Evolutionary conservation across 306 rosid genomes (phyloP), one percentile per base, ranked within the genome.

Genomic region (Dicorynia guianensis): DNA sequence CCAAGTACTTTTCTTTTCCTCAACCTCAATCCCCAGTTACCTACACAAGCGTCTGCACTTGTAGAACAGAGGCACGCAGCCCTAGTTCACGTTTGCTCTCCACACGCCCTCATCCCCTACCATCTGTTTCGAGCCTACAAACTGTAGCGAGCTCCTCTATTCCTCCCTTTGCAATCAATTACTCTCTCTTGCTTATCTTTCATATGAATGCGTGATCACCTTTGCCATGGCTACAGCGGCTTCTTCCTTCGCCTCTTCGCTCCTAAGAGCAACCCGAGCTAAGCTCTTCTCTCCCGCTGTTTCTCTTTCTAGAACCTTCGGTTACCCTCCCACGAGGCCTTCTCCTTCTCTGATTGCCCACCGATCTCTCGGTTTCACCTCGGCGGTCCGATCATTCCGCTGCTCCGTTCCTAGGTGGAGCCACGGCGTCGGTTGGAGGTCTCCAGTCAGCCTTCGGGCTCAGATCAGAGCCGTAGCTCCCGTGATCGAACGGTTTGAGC

Each of bases 401-500:
- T 17, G 13, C 63, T 79, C 87, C 40, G 14, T 77, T 19, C 39
- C 85, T 3, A 88, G 87, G 15, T 89, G 90, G 91, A 89, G 90
- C 83, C 92, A 81, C 82, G 85, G 91, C 61, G 80, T 87, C 59
- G 83, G 52, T n/a, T 89, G 77, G 82, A 74, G 84, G 59, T 83
- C 89, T 42, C 82, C 87, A 5, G 64, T 64, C 79, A 44, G 80
- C 63, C 84, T 87, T 8, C 91, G 90, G 43, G 73, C 83, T 63
- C 91, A 86, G 84, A 73, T 89, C 91, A 85, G 85, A 48, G 88
- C 91, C 46, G 76, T 78, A 40, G 81, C 94, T 77, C 97, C 94
- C 0, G 86, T 69, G 14, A 34, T 89, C 39, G 83, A 89, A 74
- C 86, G 79, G 12, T 84, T 91, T 74, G 89, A 87, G 68, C 90